Conservation (phyloP, 2,329 filamentous ascomycete species). For the Diaporthe sp. region DNA sequence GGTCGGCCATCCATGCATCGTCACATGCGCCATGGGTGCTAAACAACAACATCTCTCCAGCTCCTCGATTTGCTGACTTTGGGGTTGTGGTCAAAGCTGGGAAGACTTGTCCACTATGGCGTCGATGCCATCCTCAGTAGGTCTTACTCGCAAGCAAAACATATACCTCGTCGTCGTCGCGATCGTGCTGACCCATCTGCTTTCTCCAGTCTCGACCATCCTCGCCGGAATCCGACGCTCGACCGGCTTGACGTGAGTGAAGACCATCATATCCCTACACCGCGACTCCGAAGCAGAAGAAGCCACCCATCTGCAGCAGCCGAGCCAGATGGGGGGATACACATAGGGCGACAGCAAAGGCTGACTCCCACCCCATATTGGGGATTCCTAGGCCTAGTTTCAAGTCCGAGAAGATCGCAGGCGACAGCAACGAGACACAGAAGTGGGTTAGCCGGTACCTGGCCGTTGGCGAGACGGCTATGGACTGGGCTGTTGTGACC, state of each 20-base stretch:
- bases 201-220: slow-evolving; percentile 87
- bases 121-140: slow-evolving; percentile 94
- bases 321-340: background rate
- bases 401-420: slow-evolving; percentile 84
- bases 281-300: slow-evolving; percentile 6
- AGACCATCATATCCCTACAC: slow-evolving; percentile 17
- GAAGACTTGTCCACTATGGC: slow-evolving; percentile 92
- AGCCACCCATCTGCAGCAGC: background rate
- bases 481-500: slow-evolving; percentile 96
- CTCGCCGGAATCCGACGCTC: slow-evolving; percentile 97
- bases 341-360: slow-evolving; percentile 33
- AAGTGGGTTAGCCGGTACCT: slow-evolving; percentile 95
- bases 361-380: slow-evolving; percentile 60
- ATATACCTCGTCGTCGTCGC: background rate
- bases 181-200: background rate
- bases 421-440: slow-evolving; percentile 84
- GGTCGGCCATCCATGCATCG: slow-evolving; percentile 39
- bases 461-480: slow-evolving; percentile 95
- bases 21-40: slow-evolving; percentile 51
- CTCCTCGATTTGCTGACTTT: slow-evolving; percentile 78
- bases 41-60: slow-evolving; percentile 59
- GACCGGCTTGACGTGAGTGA: slow-evolving; percentile 94
- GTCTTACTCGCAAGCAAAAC: slow-evolving; percentile 51
- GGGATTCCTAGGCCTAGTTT: slow-evolving; percentile 78
- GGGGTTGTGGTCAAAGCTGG: slow-evolving; percentile 83